Percentiles rank a stretch among this genome's conserved stretches.
Conservation (phyloP, 164 flowering plant species). For the Stephania cephalantha region DNA sequence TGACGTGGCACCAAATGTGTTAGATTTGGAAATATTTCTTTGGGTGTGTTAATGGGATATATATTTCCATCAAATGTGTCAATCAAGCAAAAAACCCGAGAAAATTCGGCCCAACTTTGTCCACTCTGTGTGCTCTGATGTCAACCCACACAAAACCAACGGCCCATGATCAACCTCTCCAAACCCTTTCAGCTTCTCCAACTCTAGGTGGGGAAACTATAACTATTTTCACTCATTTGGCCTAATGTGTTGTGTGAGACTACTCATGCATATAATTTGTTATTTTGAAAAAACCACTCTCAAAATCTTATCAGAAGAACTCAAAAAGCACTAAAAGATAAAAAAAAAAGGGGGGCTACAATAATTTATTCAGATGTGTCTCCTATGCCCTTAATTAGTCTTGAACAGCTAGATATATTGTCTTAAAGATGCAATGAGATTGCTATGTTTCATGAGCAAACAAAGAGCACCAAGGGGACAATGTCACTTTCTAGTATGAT, state of each 20-base stretch:
- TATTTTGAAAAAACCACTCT: neutral
- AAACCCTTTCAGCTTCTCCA: neutral
- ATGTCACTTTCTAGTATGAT: neutral
- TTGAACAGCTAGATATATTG: neutral
- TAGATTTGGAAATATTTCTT: too few relatives aligned
- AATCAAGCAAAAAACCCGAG: too few relatives aligned
- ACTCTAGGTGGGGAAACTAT: neutral
- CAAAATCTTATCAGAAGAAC: neutral
- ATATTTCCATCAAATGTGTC: too few relatives aligned
- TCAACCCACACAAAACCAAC: neutral
- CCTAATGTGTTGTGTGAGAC: neutral
- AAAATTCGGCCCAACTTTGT: constrained; percentile 42
- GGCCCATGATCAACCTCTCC: constrained; percentile 1
- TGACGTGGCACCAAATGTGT: too few relatives aligned
- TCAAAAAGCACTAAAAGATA: constrained; percentile 2
- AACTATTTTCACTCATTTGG: constrained; percentile 3
- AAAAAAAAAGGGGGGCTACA: neutral
- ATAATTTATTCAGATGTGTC: neutral
- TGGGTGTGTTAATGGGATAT: too few relatives aligned
- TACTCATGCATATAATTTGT: neutral
- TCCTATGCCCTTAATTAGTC: neutral
- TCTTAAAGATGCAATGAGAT: neutral
- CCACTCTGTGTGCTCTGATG: constrained; percentile 18
- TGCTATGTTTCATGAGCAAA: neutral
- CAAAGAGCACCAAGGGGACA: constrained; percentile 2